Conservation (phyloP, 2,329 filamentous ascomycete genomes). For the Zymoseptoria ardabiliae region DNA sequence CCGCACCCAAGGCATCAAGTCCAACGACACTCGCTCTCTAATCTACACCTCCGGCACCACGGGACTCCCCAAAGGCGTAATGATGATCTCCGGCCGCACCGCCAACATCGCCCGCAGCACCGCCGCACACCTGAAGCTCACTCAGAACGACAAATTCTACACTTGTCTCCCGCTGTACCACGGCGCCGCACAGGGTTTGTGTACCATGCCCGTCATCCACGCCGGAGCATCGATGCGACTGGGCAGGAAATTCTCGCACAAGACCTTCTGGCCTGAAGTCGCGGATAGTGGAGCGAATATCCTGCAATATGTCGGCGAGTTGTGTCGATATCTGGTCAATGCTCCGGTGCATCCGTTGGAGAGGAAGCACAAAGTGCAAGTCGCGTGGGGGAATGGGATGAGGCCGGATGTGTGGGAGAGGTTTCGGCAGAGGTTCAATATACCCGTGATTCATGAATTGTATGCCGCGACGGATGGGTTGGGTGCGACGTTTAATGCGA, state of each 20-base stretch:
- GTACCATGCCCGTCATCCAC: conserved; percentile 49
- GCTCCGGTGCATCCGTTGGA: conserved; percentile 60
- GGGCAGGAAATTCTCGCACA: conserved; percentile 71
- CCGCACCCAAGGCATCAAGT: conserved; percentile 9
- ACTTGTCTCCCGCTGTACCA: conserved; percentile 78
- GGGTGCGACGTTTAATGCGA: conserved; percentile 22
- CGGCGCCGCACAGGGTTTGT: conserved; percentile 64
- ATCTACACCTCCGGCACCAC: conserved; percentile 83
- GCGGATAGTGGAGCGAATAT: conserved; percentile 60
- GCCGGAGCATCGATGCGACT: conserved; percentile 61
- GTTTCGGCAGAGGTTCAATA: conserved; percentile 62
- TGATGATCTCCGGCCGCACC: conserved; percentile 18
- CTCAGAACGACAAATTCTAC: conserved; percentile 46
- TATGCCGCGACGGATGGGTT: conserved; percentile 31
- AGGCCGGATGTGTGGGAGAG: conserved; percentile 75
- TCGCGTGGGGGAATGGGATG: conserved; percentile 75
- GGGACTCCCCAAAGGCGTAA: conserved; percentile 23
- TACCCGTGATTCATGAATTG: conserved; percentile 29
- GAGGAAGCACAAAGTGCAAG: conserved; percentile 59
- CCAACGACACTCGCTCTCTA: conserved; percentile 55
- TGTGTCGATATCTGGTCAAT: conserved; percentile 69
- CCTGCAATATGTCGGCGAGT: conserved; percentile 82
- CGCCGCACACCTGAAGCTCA: conserved; percentile 50
- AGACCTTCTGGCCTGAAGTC: conserved; percentile 69
- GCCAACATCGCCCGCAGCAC: conserved; percentile 51